Conservation (phyloP, 1,284 basidiomycete genomes). For the Sutorius eximius region DNA sequence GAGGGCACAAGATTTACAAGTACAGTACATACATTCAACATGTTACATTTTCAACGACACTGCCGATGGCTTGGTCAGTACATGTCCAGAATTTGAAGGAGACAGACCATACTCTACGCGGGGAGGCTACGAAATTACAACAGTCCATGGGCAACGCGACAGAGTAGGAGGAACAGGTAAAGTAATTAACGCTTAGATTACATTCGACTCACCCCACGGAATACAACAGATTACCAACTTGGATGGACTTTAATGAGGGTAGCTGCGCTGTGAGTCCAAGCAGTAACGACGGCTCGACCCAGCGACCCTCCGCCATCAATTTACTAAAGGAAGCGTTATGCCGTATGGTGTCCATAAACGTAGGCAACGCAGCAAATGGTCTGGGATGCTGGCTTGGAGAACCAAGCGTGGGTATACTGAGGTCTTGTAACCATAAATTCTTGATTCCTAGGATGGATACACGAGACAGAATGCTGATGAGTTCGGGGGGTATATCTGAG, state of each 20-base stretch:
- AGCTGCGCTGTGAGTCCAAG: conserved; percentile 15
- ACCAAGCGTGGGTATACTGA: conserved; percentile 16
- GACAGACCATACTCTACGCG: background rate
- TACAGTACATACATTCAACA: conserved; percentile 9
- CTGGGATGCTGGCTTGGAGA: background rate
- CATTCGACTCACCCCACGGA: conserved; percentile 8
- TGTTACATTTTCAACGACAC: background rate
- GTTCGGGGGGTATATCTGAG: conserved; percentile 54
- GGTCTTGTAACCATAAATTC: conserved; percentile 44
- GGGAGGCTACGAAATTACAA: conserved; percentile 5
- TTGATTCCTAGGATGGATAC: conserved; percentile 43
- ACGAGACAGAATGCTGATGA: conserved; percentile 44
- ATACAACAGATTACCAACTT: conserved; percentile 6
- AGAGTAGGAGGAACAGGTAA: conserved; percentile 5
- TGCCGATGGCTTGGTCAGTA: conserved; percentile 6
- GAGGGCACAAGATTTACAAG: background rate
- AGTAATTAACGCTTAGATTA: conserved; percentile 3
- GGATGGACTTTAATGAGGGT: conserved; percentile 14
- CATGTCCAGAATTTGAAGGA: background rate
- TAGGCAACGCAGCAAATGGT: conserved; percentile 18
- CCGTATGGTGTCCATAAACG: conserved; percentile 11
- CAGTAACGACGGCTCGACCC: conserved; percentile 19
- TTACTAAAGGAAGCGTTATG: conserved; percentile 8
- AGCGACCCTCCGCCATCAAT: conserved; percentile 29
- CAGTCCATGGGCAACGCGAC: background rate